Evolutionary conservation across 2,329 filamentous ascomycete species (phyloP).

Genomic region (Aspergillus melleus): DNA sequence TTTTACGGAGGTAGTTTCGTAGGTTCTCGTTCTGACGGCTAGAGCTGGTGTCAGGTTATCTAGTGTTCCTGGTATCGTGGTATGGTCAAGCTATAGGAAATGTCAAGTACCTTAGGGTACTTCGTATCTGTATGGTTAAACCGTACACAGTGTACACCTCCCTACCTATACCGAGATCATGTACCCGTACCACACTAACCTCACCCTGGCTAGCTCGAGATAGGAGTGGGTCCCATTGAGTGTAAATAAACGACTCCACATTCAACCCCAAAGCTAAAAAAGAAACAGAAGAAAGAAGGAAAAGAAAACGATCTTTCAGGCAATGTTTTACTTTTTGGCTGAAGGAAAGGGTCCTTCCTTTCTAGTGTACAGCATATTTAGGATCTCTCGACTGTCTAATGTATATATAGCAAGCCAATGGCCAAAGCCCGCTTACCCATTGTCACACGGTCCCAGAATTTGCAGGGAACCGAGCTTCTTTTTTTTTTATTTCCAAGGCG

Average conservation of each 20-base stretch:
- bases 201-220: constrained; percentile 9
- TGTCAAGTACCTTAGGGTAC: not conserved
- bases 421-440: not conserved
- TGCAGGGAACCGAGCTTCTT: too few relatives aligned
- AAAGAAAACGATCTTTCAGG: constrained; percentile 1
- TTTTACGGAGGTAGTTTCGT: not conserved
- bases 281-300: not conserved
- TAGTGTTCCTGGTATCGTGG: not conserved
- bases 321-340: too few relatives aligned
- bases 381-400: not conserved
- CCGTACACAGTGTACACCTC: too few relatives aligned
- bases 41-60: constrained; percentile 1
- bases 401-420: not conserved
- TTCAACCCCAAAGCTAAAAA: constrained; percentile 17
- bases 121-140: not conserved
- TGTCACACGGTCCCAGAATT: not conserved
- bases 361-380: too few relatives aligned
- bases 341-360: too few relatives aligned
- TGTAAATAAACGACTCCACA: constrained; percentile 27
- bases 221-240: constrained; percentile 18
- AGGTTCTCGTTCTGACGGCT: constrained; percentile 10
- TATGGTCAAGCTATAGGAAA: not conserved
- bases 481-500: too few relatives aligned
- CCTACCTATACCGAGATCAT: constrained; percentile 2
- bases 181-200: constrained; percentile 1